A percentile compares a stretch with the other conserved stretches of the same genome.
Conservation (phyloP, 805 yeast species). For the Phaffomyces thermotolerans region DNA sequence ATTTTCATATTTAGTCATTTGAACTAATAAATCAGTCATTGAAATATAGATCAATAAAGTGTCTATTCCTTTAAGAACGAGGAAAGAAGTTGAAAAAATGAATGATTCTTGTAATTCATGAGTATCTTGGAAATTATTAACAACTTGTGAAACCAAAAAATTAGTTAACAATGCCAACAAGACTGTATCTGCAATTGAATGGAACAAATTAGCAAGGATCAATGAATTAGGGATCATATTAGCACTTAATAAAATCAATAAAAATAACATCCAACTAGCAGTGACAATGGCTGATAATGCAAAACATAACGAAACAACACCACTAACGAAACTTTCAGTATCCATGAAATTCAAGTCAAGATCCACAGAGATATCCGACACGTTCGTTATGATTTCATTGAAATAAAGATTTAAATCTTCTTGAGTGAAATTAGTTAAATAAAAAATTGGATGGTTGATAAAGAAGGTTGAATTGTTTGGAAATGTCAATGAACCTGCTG, state of each 20-base stretch:
- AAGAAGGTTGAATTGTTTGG: not conserved
- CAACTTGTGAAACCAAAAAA: slow-evolving; percentile 44
- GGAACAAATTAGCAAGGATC: slow-evolving; percentile 48
- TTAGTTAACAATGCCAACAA: slow-evolving; percentile 39
- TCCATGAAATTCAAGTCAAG: slow-evolving; percentile 4
- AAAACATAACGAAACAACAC: slow-evolving; percentile 40
- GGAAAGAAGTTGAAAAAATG: slow-evolving; percentile 30
- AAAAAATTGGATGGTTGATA: slow-evolving; percentile 33
- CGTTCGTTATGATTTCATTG: slow-evolving; percentile 7
- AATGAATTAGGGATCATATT: slow-evolving; percentile 53
- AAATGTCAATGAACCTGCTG: slow-evolving; percentile 11
- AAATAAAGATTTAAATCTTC: slow-evolving; percentile 1
- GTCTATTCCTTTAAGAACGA: slow-evolving; percentile 34
- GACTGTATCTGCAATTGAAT: slow-evolving; percentile 48
- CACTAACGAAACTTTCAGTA: slow-evolving; percentile 30
- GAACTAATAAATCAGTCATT: slow-evolving; percentile 45
- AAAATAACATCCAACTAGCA: slow-evolving; percentile 63
- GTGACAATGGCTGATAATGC: slow-evolving; percentile 49
- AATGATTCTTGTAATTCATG: slow-evolving; percentile 31
- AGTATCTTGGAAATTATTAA: slow-evolving; percentile 46
- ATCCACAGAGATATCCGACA: not conserved
- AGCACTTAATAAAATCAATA: slow-evolving; percentile 47
- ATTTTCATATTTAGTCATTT: slow-evolving; percentile 27
- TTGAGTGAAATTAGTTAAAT: slow-evolving; percentile 39
- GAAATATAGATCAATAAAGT: slow-evolving; percentile 43